These are phyloP conservation scores for Dentipellis fragilis DNA, from an alignment of 768 basidiomycete genomes.

Conservation along the genomic window DNA sequence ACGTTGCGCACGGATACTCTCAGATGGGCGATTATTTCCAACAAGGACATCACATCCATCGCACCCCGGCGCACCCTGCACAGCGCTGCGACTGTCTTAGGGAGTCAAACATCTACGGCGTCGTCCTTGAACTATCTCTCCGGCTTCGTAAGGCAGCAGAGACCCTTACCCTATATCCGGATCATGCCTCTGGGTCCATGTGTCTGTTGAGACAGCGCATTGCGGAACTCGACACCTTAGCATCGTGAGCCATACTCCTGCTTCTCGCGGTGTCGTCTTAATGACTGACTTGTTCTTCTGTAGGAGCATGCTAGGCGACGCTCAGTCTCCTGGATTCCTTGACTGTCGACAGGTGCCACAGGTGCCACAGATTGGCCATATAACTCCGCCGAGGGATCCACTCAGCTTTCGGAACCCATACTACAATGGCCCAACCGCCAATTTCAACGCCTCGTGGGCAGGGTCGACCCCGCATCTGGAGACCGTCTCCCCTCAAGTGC, in stretches of 20 bases:
- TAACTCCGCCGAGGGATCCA: too few relatives aligned
- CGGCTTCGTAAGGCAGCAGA: conserved; percentile 50
- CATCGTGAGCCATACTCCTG: conserved; percentile 31
- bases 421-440: too few relatives aligned
- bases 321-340: background rate
- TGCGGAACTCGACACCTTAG: conserved; percentile 38
- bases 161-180: conserved; percentile 37
- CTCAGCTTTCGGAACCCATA: too few relatives aligned
- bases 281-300: too few relatives aligned
- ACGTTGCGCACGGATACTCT: background rate
- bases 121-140: conserved; percentile 56
- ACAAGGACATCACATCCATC: background rate
- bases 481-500: background rate
- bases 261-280: too few relatives aligned
- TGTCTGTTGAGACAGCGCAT: conserved; percentile 37
- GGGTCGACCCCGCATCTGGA: too few relatives aligned
- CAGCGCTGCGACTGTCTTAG: conserved; percentile 50
- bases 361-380: too few relatives aligned
- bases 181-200: conserved; percentile 22
- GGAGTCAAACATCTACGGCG: conserved; percentile 43
- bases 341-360: too few relatives aligned
- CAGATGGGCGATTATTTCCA: background rate
- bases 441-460: too few relatives aligned
- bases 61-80: background rate
- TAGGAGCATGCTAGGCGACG: background rate